These are phyloP conservation scores for Omphalotus guepiniiformis DNA, from an alignment of 768 basidiomycete species.

Conservation along the genomic window DNA sequence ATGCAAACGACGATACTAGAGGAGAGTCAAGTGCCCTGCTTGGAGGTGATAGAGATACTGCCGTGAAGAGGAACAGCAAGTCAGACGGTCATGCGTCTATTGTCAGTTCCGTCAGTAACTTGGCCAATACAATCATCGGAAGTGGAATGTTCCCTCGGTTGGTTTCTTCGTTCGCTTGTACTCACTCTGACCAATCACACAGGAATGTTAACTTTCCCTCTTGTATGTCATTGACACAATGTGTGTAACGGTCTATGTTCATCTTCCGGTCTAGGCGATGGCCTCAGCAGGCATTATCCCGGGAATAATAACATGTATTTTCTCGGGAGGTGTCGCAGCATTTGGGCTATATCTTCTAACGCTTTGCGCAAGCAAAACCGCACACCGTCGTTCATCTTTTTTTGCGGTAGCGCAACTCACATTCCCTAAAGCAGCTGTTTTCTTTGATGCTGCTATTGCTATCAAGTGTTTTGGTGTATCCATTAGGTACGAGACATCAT, in stretches of 20 bases:
- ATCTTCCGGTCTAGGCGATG: slow-evolving; percentile 58
- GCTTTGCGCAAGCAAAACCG: slow-evolving; percentile 72
- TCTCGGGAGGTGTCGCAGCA: slow-evolving; percentile 70
- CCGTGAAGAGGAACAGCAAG: slow-evolving; percentile 17
- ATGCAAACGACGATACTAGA: slow-evolving; percentile 26
- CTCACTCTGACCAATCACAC: slow-evolving; percentile 4
- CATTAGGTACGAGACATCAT: slow-evolving; percentile 59
- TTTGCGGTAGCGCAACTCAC: slow-evolving; percentile 82
- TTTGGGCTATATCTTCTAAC: slow-evolving; percentile 91
- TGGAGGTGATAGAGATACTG: slow-evolving; percentile 32
- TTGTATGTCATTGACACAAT: slow-evolving; percentile 42
- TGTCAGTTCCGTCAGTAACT: slow-evolving; percentile 68
- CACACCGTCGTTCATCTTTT: slow-evolving; percentile 76
- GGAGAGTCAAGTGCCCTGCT: slow-evolving; percentile 63
- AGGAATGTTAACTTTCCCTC: slow-evolving; percentile 89
- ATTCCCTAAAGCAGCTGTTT: slow-evolving; percentile 81
- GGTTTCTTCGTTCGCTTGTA: slow-evolving; percentile 8
- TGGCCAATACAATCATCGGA: slow-evolving; percentile 89
- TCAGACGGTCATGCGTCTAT: slow-evolving; percentile 68
- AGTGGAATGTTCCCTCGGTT: slow-evolving; percentile 51
- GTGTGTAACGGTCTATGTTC: slow-evolving; percentile 7
- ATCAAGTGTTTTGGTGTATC: slow-evolving; percentile 97
- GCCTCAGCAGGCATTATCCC: slow-evolving; percentile 88
- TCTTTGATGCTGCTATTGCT: slow-evolving; percentile 93
- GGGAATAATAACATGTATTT: slow-evolving; percentile 81